phyloP scores from a whole-genome alignment of 1,284 basidiomycete species.

The Cryptococcus sp. region DNA sequence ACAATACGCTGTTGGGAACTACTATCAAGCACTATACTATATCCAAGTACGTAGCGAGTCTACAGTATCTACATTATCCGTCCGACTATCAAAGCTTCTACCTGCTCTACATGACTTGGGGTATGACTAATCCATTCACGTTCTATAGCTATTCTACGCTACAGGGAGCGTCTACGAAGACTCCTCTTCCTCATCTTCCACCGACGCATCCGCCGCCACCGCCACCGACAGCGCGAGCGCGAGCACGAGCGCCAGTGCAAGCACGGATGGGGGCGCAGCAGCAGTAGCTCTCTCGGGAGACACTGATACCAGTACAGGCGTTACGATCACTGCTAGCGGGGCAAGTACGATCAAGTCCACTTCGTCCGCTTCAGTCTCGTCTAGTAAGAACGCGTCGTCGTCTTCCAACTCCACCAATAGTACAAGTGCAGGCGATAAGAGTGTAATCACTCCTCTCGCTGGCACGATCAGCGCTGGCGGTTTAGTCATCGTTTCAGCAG shows the following conservation, averaged over 20 bases:
- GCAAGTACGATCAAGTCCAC: neutral
- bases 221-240: no score
- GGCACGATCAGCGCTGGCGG: neutral
- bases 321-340: neutral
- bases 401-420: neutral
- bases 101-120: no score
- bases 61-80: neutral
- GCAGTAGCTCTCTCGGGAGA: neutral
- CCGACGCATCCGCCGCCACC: neutral
- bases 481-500: neutral
- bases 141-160: slow-evolving; percentile 28
- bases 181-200: slow-evolving; percentile 12
- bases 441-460: neutral
- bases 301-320: neutral
- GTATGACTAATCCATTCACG: neutral
- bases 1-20: slow-evolving; percentile 20
- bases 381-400: neutral
- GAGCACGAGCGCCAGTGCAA: neutral
- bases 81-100: neutral
- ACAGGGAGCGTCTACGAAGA: slow-evolving; percentile 34
- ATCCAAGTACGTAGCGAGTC: slow-evolving; percentile 23
- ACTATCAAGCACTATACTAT: slow-evolving; percentile 32
- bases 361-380: neutral
- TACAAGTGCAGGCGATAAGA: neutral
- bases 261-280: neutral